Base-by-base conservation (phyloP, 306 rosid genomes). In the Fragaria vesca region DNA sequence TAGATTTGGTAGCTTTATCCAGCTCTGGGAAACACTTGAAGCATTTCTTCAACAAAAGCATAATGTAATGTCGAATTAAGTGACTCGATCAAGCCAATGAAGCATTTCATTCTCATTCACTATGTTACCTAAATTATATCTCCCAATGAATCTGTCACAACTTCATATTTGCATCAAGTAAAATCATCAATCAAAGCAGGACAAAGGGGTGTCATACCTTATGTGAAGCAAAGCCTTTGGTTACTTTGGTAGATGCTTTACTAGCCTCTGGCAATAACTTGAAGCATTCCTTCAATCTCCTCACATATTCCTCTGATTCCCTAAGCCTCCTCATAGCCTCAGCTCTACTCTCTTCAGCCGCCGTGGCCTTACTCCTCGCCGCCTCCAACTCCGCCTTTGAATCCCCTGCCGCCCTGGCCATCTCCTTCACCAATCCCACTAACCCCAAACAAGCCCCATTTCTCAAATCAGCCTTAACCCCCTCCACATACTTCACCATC, bases 291-390 rank as follows among this genome's bases (percentile, higher is more conserved):
- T 60, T 74, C 78, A 60, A 26, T 18, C 28, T 74, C 69, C 57
- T 58, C 69, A 26, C 69, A 24, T 43, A 58, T 12, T 74, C 69
- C 47, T 74, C 69, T 21, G 78, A 50, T 26, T 74, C 78, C 38
- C 78, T 47, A 11, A 74, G 78, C 69, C 43, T 74, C 36, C 69
- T 43, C 58, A 74, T 5, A 58, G 78, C 78, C 58, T 60, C 69
- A 40, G 66, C 26, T 26, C 58, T 74, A 26, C 55, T 74, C 15
- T 48, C 78, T 18, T 74, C 78, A 1, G 69, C 69, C 18, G 45
- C 69, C 1, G 18, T 28, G 42, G 69, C 78, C 78, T 43, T 74
- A 43, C 5, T 57, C 78, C 55, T 74, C 28, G 30, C 57, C 26
- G 42, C 57, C 69, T 74, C 78, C 78, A 74, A 24, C 78, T 74